Evolutionary conservation across 169 alveolate species (phyloP).

Genomic region (Plasmodium relictum): DNA sequence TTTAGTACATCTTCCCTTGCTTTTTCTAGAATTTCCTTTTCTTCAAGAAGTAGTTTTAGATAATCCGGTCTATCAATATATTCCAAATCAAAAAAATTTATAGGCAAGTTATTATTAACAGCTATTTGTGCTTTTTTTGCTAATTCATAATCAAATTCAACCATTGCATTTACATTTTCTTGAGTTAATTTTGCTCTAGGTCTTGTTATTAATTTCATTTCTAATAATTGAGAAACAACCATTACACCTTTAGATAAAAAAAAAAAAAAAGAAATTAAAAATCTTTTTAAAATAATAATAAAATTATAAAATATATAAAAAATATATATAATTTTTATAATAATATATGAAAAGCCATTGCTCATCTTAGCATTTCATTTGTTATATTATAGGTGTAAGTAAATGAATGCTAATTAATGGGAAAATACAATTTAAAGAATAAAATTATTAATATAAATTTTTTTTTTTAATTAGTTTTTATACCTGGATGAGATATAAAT

Average conservation of each 20-base stretch:
- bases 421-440: too few species aligned
- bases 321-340: neutral
- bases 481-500: slow-evolving; percentile 90
- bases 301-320: neutral
- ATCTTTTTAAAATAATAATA: neutral
- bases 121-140: slow-evolving; percentile 90
- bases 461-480: neutral
- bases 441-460: neutral
- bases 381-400: too few species aligned
- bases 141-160: slow-evolving; percentile 83
- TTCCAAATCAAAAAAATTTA: slow-evolving; percentile 85
- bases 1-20: slow-evolving; percentile 75
- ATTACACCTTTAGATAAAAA: slow-evolving; percentile 80
- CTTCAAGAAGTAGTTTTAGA: slow-evolving; percentile 59
- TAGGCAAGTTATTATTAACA: slow-evolving; percentile 85
- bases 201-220: slow-evolving; percentile 86
- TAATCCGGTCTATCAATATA: slow-evolving; percentile 82
- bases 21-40: slow-evolving; percentile 65
- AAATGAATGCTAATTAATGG: too few species aligned
- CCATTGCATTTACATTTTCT: slow-evolving; percentile 87
- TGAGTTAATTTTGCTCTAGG: slow-evolving; percentile 88
- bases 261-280: neutral
- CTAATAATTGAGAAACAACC: slow-evolving; percentile 88
- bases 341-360: neutral
- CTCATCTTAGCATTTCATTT: too few species aligned